Evolutionary conservation across 2,329 filamentous ascomycete species (phyloP), one percentile per base, ranked within the genome.

Genomic region (Ophiostoma sp.): DNA sequence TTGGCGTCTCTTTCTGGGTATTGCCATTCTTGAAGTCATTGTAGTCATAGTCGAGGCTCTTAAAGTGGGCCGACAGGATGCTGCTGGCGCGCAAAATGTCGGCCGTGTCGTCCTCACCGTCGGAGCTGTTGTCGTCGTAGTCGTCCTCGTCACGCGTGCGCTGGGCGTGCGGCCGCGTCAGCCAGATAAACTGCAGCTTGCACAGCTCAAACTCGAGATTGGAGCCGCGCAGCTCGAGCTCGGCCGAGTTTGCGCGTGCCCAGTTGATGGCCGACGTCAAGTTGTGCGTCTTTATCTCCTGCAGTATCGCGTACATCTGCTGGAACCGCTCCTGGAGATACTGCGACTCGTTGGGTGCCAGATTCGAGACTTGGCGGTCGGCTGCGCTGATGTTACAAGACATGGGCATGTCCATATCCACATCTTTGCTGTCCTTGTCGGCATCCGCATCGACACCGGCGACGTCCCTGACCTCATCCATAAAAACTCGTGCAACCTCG

Each of bases 161-260:
- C 33, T 23, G 0, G 83, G 79, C 73, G 90, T n/a, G 35, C 23
- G 65, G 65, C 39, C 17, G 87, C 79, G 96, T 97, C 0, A 97
- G 85, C 86, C 92, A 94, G 44, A 98, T 86, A 75, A 92, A 99
- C 75, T 97, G 93, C 23, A 98, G 83, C 74, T 93, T 91, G 80
- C 90, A 92, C 1, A 99, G 87, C 76, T 99, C 94, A 73, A 98
- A 99, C 78, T 98, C 94, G 1, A 99, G 86, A 75, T 96, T 97
- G 76, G 93, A 97, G 3, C 94, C 94, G 67, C 93, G 87, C 4
- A 86, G 85, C 76, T 97, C 93, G 2, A 99, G 84, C 35, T 88
- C 83, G 5, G 80, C 79, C 71, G 88, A 89, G 76, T 97, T 90
- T 35, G 84, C 77, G 52, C 88, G 84, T 0, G 95, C 92, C 95